Evolutionary conservation across 2,329 filamentous ascomycete species (phyloP), one percentile per base, ranked within the genome.

Genomic region (Colletotrichum sublineola): DNA sequence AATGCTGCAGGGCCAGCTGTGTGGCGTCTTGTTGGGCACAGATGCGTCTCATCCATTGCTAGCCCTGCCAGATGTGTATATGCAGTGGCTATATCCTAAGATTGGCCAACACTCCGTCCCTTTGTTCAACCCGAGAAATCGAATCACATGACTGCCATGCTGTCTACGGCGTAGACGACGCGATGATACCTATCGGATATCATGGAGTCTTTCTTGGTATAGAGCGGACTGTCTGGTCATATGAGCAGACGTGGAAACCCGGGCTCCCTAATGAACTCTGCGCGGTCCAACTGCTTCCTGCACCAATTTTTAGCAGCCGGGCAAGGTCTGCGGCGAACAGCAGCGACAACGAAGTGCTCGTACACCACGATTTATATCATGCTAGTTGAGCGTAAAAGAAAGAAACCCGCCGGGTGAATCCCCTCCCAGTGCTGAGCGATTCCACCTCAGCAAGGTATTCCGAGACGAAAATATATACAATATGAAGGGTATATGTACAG

Each of bases 401-500:
- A 3, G 18, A 15, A 15, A 15, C 3, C 24, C 5, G 8, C n/a
- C 15, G 7, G 20, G 18, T 15, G 38, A 24, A 24, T 11, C 33
- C 12, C 24, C 36, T 15, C 55, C 14, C n/a, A 11, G n/a, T 58
- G 56, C 56, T 6, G 12, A 11, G 29, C 6, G 14, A 3, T 11
- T 42, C 14, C 33, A 31, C 38, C n/a, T 42, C 40, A 20, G 38
- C 40, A 3, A 48, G 12, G 15, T 48, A 20, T 18, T 8, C 18
- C 7, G 24, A 24, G 12, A 11, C 9, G 15, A 31, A 24, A 15
- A 42, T 8, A 31, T n/a, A 33, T 18, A 31, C 31, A n/a, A 44
- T n/a, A n/a, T 36, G 46, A 42, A 48, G 68, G 68, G 68, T 67
- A 71, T 71, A 67, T 56, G 68, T 67, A 71, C 67, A 67, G 50